Base-by-base conservation (phyloP, 257 asterid genomes). In the Salvia hispanica region DNA sequence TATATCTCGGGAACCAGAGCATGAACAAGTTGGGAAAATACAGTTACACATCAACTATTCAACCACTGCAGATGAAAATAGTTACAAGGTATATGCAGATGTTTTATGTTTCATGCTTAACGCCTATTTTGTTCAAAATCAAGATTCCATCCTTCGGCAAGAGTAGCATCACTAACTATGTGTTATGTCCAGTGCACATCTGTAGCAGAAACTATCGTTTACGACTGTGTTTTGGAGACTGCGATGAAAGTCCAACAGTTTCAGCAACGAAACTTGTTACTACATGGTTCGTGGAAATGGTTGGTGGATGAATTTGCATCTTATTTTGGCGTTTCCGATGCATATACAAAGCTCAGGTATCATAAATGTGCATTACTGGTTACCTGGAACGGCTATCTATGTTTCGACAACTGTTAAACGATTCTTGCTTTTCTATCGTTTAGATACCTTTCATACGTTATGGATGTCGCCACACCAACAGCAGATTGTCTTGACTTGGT, bases 381-480 rank as follows among this genome's bases (percentile, higher is more conserved):
- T 50, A 52, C 50, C 8, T 59, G 39, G 42, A 64, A 45, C 21
- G 7, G 37, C 7, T 69, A 42, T 6, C 2, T 25, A 63, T 48
- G 10, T 48, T 44, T 34, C 13, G n/a, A 10, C 31, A 39, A 66
- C 21, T 73, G 7, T 15, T 16, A 8, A 58, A 6, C 11, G 31
- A 6, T 46, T 15, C 66, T 40, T 44, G 44, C 34, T 48, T 67
- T 9, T 18, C 31, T 13, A 40, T 4, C 45, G 61, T 74, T 55
- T 79, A 94, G 99, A 79, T 94, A 94, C 65, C 95, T 94, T 80
- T 88, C 96, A 1, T 94, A 91, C 62, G 82, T 94, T 64, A 94
- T 94, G 96, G 99, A 94, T 67, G 97, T 94, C 43, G 96, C 96
- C 54, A 91, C 97, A 9, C 99, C 99, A n/a, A 91, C 99, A 53